Evolutionary conservation across 805 yeast genomes (phyloP).

Genomic region (Starmera quercuum): DNA sequence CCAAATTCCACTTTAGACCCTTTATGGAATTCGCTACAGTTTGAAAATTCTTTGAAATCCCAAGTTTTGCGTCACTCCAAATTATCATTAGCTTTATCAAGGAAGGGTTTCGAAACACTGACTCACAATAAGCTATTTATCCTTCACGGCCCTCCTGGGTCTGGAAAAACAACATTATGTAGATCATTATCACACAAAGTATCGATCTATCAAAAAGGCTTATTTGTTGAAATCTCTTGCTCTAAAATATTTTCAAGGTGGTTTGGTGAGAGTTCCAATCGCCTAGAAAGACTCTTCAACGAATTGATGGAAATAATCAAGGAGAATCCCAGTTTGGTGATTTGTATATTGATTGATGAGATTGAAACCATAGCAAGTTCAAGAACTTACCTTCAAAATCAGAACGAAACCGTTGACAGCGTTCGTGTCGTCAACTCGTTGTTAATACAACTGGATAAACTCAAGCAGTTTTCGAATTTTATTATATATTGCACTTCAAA

Average conservation of each 20-base stretch:
- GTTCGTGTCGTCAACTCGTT: conserved; percentile 36
- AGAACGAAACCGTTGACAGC: conserved; percentile 35
- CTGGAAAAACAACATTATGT: conserved; percentile 38
- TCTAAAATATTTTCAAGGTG: conserved; percentile 37
- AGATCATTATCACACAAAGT: conserved; percentile 33
- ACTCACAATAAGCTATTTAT: conserved; percentile 15
- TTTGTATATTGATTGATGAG: conserved; percentile 37
- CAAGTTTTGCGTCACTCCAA: conserved; percentile 1
- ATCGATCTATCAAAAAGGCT: conserved; percentile 22
- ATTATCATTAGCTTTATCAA: conserved; percentile 1
- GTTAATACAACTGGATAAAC: conserved; percentile 31
- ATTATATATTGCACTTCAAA: conserved; percentile 35
- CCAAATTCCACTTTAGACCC: conserved; percentile 25
- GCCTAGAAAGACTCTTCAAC: conserved; percentile 27
- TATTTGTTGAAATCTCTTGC: conserved; percentile 34
- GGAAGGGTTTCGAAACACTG: too few species aligned
- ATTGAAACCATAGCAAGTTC: conserved; percentile 38
- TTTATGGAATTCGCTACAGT: conserved; percentile 28
- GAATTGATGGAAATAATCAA: conserved; percentile 22
- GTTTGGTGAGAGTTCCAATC: conserved; percentile 39
- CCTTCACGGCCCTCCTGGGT: conserved; percentile 39
- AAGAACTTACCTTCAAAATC: conserved; percentile 24
- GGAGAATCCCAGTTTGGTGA: conserved; percentile 12
- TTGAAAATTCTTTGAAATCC: conserved; percentile 14
- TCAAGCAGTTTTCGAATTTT: conserved; percentile 27